Conservation (phyloP, 75 land plant genomes). For the Isoetes taiwanensis region DNA sequence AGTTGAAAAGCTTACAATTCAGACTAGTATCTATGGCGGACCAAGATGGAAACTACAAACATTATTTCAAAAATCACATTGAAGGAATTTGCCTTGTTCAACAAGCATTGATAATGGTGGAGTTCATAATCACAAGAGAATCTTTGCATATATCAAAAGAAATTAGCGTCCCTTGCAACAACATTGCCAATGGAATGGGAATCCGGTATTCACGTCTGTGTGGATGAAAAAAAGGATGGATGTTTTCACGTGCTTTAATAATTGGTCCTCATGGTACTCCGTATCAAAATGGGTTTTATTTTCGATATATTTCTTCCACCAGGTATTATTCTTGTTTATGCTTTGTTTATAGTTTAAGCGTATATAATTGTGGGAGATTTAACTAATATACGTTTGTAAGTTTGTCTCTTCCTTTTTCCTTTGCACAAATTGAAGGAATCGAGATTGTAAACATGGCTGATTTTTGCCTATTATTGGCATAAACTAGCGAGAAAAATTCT, state of each 20-base stretch:
- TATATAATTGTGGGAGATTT: no score
- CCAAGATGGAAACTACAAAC: slow-evolving; percentile 11
- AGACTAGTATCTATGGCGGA: slow-evolving; percentile 11
- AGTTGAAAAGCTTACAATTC: slow-evolving; percentile 20
- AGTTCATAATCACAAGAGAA: slow-evolving; percentile 19
- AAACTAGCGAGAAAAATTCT: not conserved
- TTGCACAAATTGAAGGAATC: no score
- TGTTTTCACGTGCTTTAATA: slow-evolving; percentile 22
- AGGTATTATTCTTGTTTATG: slow-evolving; percentile 9
- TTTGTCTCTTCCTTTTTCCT: no score
- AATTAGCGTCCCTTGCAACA: slow-evolving; percentile 13
- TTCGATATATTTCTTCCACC: slow-evolving; percentile 32
- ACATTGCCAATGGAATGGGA: slow-evolving; percentile 28
- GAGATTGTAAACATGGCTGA: no score
- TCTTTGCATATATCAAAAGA: slow-evolving; percentile 21
- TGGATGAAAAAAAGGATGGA: slow-evolving; percentile 20
- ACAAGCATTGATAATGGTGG: slow-evolving; percentile 16
- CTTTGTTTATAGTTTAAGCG: not conserved
- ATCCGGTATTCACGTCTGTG: slow-evolving; percentile 27
- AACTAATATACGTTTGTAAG: no score
- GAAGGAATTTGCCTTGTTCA: slow-evolving; percentile 8
- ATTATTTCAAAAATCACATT: slow-evolving; percentile 15
- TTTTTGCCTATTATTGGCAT: no score
- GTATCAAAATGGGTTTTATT: slow-evolving; percentile 34
- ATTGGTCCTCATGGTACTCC: slow-evolving; percentile 25